Evolutionary conservation across 2,329 filamentous ascomycete species (phyloP).

Genomic region (Aulographum hederae): DNA sequence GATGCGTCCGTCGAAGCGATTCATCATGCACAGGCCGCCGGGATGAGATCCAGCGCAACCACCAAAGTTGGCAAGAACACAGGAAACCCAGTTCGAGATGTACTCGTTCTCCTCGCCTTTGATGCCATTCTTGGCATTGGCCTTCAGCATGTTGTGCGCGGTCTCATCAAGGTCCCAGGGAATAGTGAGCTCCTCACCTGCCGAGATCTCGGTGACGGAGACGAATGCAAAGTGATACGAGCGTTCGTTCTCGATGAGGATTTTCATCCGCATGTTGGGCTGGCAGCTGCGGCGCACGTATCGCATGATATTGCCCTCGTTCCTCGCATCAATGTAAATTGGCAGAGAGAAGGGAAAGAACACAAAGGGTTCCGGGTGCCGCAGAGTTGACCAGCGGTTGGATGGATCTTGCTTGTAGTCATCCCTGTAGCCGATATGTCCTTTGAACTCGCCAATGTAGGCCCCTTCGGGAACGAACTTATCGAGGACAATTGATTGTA

Average conservation of each 20-base stretch:
- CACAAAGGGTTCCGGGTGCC: slow-evolving; percentile 33
- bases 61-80: slow-evolving; percentile 58
- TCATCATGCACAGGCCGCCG: slow-evolving; percentile 16
- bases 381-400: slow-evolving; percentile 27
- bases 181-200: slow-evolving; percentile 50
- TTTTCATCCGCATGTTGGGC: slow-evolving; percentile 77
- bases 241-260: slow-evolving; percentile 57
- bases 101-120: slow-evolving; percentile 41
- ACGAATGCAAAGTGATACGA: slow-evolving; percentile 90
- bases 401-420: slow-evolving; percentile 26
- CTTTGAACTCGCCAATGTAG: slow-evolving; percentile 55
- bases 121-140: slow-evolving; percentile 46
- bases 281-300: slow-evolving; percentile 86
- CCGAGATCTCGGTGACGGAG: slow-evolving; percentile 59
- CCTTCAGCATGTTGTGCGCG: slow-evolving; percentile 35
- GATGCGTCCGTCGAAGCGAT: slow-evolving; percentile 15
- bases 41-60: slow-evolving; percentile 52
- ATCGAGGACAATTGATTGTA: slow-evolving; percentile 46
- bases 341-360: slow-evolving; percentile 69
- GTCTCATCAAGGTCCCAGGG: slow-evolving; percentile 23
- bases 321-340: slow-evolving; percentile 80
- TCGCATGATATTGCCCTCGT: slow-evolving; percentile 68
- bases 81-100: slow-evolving; percentile 47
- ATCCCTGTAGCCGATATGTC: slow-evolving; percentile 26
- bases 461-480: slow-evolving; percentile 30